Evolutionary conservation across 257 asterid species (phyloP), one percentile per base, ranked within the genome.

Genomic region (Gentiana straminea): DNA sequence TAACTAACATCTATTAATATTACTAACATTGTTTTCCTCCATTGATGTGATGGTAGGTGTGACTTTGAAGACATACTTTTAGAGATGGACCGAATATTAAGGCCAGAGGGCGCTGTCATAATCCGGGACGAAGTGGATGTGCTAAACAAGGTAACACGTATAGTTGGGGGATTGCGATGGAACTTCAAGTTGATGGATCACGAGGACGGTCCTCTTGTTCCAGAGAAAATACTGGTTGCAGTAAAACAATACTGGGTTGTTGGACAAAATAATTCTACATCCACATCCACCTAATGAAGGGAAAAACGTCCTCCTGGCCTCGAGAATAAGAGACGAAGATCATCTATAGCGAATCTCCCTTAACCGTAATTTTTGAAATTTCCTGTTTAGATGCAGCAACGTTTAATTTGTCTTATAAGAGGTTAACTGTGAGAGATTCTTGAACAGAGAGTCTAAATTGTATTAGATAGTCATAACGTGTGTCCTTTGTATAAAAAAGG

Each of bases 21-120:
- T 41, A 3, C 46, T 41, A 10, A 41, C 46, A 41, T 41, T 4
- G 46, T 12, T 12, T 49, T 43, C 38, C 38, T 56, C 9, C 49
- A 4, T 51, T 6, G 41, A n/a, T 32, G 4, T 34, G 52, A 48
- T 33, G 46, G 15, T 67, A 90, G 95, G 79, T 90, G 98, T 35
- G 80, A 81, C 55, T 82, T 80, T 65, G 96, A 84, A 71, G 95
- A 82, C 80, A 82, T 91, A 66, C 80, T 91, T 60, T 65, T 91
- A 57, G 98, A 91, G 78, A 87, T 86, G 98, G 98, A 91, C 75
- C 72, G 98, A 2, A 84, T 91, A 61, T 74, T 91, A 60, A 80
- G 95, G 52, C 98, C 98, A 35, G 96, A 91, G 77, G 98, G 98
- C 12, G 91, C 94, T 11, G 86, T 91, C n/a, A 86, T 91, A 61